Evolutionary conservation across 805 yeast genomes (phyloP), one percentile per base, ranked within the genome.

Genomic region (Cyberlindnera japonica): DNA sequence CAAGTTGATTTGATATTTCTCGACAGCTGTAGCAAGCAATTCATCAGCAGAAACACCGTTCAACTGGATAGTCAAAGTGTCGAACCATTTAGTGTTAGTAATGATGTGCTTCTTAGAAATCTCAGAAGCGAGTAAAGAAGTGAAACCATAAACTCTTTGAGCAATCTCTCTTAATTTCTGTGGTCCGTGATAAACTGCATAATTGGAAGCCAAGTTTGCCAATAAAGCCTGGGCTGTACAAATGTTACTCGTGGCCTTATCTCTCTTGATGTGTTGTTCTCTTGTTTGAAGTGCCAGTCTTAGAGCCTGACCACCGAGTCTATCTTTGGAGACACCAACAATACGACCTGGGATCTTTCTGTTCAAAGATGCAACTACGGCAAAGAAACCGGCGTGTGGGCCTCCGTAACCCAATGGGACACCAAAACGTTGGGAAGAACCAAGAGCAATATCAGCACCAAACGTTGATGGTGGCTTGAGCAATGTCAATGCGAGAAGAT

Each of bases 371-470:
- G 80, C 77, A n/a, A 78, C 73, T 29, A 91, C 95, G 8, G 98
- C 87, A 54, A 93, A 90, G 67, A 87, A 93, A 1, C 96, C 99
- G 34, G 99, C 98, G 63, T 93, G 99, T 4, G 99, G 99, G 16
- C 99, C 99, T 57, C 99, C 99, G 60, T 80, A 93, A 6, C 98
- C 99, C 69, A 91, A 77, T 40, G 99, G 98, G 28, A 91, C 97
- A 57, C 99, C 99, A 54, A 93, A 88, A 63, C 99, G 75, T 71
- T 93, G 99, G 5, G 97, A 75, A 8, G 89, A 79, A 35, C 99
- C 99, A 33, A 93, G 69, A 2, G 83, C 96, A 37, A 93, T 83
- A 61, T 93, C 99, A 31, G 98, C 98, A 40, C 88, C 89, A 55
- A 84, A 86, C 29, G 76, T 72, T 15, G 83, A 69, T 3, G 99